Evolutionary conservation across 306 rosid genomes (phyloP).

Genomic region (Lotus japonicus): DNA sequence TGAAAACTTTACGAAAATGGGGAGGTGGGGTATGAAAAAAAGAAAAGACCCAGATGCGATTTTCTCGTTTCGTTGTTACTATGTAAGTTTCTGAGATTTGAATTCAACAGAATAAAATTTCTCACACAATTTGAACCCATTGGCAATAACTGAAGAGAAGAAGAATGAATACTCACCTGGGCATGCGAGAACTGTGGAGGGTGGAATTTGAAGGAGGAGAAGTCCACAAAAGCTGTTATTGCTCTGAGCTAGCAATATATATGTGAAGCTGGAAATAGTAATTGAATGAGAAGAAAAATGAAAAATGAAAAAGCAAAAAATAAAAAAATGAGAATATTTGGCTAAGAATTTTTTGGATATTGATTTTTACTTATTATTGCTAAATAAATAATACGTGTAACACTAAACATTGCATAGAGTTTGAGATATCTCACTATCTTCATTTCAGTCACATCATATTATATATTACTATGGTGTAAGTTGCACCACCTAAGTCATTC

Average conservation of each 20-base stretch:
- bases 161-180: background rate
- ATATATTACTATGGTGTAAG: too few relatives aligned
- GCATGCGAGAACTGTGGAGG: background rate
- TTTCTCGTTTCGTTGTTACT: background rate
- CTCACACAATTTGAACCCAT: too few relatives aligned
- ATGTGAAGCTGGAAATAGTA: background rate
- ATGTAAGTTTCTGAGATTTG: background rate
- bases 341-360: too few relatives aligned
- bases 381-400: too few relatives aligned
- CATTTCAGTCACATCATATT: too few relatives aligned
- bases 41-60: background rate
- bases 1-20: background rate
- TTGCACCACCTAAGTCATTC: too few relatives aligned
- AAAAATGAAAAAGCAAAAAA: background rate
- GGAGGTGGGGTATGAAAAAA: too few relatives aligned
- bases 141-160: background rate
- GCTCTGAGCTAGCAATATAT: too few relatives aligned
- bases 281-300: background rate
- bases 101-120: background rate
- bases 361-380: too few relatives aligned
- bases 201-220: background rate
- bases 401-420: too few relatives aligned
- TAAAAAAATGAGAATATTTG: too few relatives aligned
- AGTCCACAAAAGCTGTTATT: background rate
- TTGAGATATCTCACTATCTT: too few relatives aligned